Conservation (phyloP, 768 basidiomycete species). For the Suillus decipiens region DNA sequence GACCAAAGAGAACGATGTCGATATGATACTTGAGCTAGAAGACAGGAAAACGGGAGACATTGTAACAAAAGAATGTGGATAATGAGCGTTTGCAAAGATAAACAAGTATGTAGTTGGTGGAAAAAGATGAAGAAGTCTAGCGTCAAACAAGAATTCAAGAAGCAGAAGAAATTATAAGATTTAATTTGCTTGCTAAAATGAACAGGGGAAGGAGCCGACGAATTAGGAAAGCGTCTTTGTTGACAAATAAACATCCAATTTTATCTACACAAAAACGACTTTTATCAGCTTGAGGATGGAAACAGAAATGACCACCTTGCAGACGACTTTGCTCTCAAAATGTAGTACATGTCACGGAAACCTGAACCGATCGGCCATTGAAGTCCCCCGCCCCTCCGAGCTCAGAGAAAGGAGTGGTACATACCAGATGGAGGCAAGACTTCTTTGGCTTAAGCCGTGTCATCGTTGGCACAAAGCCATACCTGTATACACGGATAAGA, state of each 20-base stretch:
- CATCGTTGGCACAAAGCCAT: neutral
- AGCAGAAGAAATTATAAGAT: slow-evolving; percentile 6
- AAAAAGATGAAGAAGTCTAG: neutral
- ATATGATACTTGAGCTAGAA: neutral
- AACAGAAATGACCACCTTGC: neutral
- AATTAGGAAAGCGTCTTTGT: slow-evolving; percentile 1
- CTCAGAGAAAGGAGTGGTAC: neutral
- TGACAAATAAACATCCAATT: neutral
- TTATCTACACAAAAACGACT: neutral
- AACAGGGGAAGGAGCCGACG: slow-evolving; percentile 6
- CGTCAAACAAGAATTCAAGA: neutral
- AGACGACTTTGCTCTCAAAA: too few relatives aligned
- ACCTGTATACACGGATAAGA: neutral
- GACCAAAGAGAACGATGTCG: neutral
- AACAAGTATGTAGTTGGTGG: neutral
- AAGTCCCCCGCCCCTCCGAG: neutral
- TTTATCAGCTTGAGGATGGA: neutral
- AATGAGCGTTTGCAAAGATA: slow-evolving; percentile 3
- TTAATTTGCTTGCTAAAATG: slow-evolving; percentile 5
- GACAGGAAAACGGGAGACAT: neutral
- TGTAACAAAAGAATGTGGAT: slow-evolving; percentile 4
- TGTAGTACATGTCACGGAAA: neutral
- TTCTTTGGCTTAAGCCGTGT: slow-evolving; percentile 2
- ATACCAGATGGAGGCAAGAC: neutral
- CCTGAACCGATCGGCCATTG: neutral